Percentiles rank a stretch among this genome's conserved stretches.
Evolutionary conservation across 768 basidiomycete species (phyloP).

Genomic region (Boletus coccyginus): DNA sequence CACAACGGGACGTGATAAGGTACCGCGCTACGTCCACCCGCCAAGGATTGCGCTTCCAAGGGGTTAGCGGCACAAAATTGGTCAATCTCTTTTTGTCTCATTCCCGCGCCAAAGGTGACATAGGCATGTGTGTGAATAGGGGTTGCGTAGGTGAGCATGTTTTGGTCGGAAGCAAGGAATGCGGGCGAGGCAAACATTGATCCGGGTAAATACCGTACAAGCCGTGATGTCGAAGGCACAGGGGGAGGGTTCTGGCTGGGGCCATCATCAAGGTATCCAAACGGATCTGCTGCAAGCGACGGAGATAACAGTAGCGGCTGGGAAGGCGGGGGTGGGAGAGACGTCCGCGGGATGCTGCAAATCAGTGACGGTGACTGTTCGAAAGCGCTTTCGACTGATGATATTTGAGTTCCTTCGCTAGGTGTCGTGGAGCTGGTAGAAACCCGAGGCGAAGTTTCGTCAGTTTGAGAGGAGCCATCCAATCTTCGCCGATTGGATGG

Average conservation of each 20-base stretch:
- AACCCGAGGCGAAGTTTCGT: neutral
- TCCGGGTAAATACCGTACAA: slow-evolving; percentile 22
- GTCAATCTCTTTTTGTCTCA: slow-evolving; percentile 83
- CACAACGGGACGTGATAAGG: slow-evolving; percentile 83
- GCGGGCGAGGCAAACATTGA: slow-evolving; percentile 35
- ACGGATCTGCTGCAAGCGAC: slow-evolving; percentile 45
- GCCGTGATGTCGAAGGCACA: slow-evolving; percentile 23
- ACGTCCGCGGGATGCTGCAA: neutral
- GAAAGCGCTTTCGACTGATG: neutral
- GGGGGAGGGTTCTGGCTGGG: slow-evolving; percentile 28
- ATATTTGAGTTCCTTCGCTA: neutral
- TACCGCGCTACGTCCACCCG: slow-evolving; percentile 51
- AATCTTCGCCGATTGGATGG: slow-evolving; percentile 21
- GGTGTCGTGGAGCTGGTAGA: neutral
- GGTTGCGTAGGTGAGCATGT: slow-evolving; percentile 47
- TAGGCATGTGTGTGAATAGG: slow-evolving; percentile 71
- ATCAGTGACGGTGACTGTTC: neutral
- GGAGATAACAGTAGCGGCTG: slow-evolving; percentile 1
- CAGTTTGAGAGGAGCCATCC: neutral
- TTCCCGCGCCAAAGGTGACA: slow-evolving; percentile 85
- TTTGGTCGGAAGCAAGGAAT: slow-evolving; percentile 35
- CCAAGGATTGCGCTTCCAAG: slow-evolving; percentile 54
- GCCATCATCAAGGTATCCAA: slow-evolving; percentile 52
- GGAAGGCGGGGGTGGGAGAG: slow-evolving; percentile 5
- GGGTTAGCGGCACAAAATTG: slow-evolving; percentile 67